Evolutionary conservation across 257 asterid species (phyloP).

Genomic region (Capsicum chinense): DNA sequence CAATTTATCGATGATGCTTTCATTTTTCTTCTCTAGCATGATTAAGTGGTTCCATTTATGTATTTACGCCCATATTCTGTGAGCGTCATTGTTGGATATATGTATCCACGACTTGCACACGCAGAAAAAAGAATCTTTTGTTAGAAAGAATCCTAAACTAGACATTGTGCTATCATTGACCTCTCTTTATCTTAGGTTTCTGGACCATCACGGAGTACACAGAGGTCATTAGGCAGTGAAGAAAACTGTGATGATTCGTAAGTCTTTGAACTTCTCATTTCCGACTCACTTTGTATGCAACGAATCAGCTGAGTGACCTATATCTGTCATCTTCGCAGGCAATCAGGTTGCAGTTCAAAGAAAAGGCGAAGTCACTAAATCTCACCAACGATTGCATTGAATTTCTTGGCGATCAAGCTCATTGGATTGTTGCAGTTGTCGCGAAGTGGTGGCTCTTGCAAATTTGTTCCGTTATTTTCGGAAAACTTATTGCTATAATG

Average conservation of each 20-base stretch:
- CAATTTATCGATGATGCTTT: neutral
- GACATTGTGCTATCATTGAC: neutral
- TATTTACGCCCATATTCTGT: neutral
- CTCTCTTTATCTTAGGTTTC: conserved; percentile 48
- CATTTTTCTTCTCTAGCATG: neutral
- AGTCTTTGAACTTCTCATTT: conserved; percentile 37
- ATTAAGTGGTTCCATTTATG: neutral
- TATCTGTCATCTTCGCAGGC: conserved; percentile 49
- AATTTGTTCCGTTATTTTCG: conserved; percentile 32
- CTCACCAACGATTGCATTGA: conserved; percentile 40
- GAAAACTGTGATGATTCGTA: conserved; percentile 75
- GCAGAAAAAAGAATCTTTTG: neutral
- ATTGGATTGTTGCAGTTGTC: conserved; percentile 28
- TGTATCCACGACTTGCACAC: neutral
- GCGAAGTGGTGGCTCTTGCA: conserved; percentile 41
- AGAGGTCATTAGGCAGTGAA: conserved; percentile 63
- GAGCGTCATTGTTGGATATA: neutral
- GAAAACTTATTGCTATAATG: conserved; percentile 40
- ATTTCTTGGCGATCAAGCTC: conserved; percentile 3
- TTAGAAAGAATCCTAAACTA: neutral
- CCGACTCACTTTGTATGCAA: neutral
- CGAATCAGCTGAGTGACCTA: neutral
- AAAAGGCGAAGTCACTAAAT: conserved; percentile 55
- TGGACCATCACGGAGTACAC: conserved; percentile 55
- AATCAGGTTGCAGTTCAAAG: conserved; percentile 64